Conservation (phyloP, 1,284 basidiomycete species). For the Taiwanofungus camphoratus region DNA sequence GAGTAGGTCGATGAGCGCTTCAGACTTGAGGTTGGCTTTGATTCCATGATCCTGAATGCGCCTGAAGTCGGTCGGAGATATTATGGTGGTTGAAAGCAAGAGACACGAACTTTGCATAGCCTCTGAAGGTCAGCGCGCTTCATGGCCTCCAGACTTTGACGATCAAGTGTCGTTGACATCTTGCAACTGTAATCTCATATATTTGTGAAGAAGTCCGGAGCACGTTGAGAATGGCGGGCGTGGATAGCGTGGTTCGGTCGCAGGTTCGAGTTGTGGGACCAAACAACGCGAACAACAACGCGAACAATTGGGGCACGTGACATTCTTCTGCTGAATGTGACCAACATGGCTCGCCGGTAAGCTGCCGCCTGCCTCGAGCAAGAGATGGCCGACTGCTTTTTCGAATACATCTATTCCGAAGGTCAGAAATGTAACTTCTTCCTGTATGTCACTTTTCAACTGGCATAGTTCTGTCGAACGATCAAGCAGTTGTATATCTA, state of each 20-base stretch:
- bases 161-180: constrained; percentile 49
- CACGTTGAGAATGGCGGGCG: background rate
- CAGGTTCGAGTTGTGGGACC: constrained; percentile 14
- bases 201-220: background rate
- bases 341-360: too few species aligned
- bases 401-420: too few species aligned
- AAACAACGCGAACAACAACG: constrained; percentile 24
- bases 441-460: too few species aligned
- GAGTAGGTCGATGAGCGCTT: constrained; percentile 68
- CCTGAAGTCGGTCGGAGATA: constrained; percentile 12
- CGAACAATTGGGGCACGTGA: constrained; percentile 19
- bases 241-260: constrained; percentile 13
- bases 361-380: too few species aligned
- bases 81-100: background rate
- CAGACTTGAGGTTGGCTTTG: constrained; percentile 73
- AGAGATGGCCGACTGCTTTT: too few species aligned
- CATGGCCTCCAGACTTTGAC: constrained; percentile 54
- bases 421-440: too few species aligned
- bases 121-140: constrained; percentile 67
- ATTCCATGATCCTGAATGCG: constrained; percentile 62
- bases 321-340: too few species aligned
- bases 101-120: constrained; percentile 60
- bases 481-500: too few species aligned
- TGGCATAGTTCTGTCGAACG: too few species aligned
- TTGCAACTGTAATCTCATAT: constrained; percentile 5